Conservation (phyloP, 106 monocot genomes). For the Ottelia alismoides region DNA sequence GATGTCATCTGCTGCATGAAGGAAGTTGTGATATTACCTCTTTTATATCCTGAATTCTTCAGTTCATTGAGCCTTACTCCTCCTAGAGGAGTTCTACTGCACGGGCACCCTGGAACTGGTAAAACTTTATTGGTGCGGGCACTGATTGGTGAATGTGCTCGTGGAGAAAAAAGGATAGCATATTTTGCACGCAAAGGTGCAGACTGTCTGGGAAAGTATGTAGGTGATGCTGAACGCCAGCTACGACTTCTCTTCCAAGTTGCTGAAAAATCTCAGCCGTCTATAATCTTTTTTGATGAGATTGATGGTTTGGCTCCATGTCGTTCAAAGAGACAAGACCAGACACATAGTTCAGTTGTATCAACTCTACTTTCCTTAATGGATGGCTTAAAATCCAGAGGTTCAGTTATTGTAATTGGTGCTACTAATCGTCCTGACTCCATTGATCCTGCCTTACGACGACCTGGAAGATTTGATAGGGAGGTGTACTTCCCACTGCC, state of each 20-base stretch:
- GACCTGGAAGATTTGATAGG: slow-evolving; percentile 92
- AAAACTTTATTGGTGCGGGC: slow-evolving; percentile 86
- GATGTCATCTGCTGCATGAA: slow-evolving; percentile 91
- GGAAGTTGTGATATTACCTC: slow-evolving; percentile 86
- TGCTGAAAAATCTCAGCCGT: slow-evolving; percentile 86
- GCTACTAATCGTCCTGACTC: slow-evolving; percentile 94
- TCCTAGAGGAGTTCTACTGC: slow-evolving; percentile 90
- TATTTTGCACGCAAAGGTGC: slow-evolving; percentile 98
- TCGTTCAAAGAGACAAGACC: slow-evolving; percentile 73
- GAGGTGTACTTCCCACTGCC: slow-evolving; percentile 95
- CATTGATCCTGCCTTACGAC: slow-evolving; percentile 85
- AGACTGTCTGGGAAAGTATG: slow-evolving; percentile 96
- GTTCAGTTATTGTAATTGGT: slow-evolving; percentile 94
- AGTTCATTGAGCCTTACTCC: slow-evolving; percentile 55
- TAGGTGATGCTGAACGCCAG: slow-evolving; percentile 94
- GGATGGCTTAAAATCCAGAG: slow-evolving; percentile 90
- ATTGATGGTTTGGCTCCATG: slow-evolving; percentile 91
- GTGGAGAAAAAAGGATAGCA: slow-evolving; percentile 63
- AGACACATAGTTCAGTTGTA: slow-evolving; percentile 95
- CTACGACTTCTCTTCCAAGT: slow-evolving; percentile 93
- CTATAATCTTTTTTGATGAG: slow-evolving; percentile 97
- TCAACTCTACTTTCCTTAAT: slow-evolving; percentile 87
- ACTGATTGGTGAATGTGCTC: slow-evolving; percentile 83
- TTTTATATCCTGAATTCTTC: slow-evolving; percentile 87
- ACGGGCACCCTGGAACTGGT: slow-evolving; percentile 94